Percentiles rank a stretch among this genome's conserved stretches.
Evolutionary conservation across 768 basidiomycete species (phyloP).

Genomic region (Cyathus striatus): DNA sequence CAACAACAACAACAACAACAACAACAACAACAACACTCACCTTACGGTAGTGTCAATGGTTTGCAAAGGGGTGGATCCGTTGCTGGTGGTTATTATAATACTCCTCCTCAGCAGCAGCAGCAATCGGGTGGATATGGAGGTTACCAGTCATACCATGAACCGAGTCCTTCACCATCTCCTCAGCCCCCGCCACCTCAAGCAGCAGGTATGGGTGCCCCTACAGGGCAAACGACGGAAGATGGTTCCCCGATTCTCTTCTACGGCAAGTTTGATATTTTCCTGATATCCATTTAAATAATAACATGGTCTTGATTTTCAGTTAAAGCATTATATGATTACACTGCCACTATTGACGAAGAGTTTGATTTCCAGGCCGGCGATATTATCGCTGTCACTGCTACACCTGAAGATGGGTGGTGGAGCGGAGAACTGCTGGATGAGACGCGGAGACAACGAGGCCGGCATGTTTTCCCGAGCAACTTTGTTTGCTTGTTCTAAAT

Average conservation of each 20-base stretch:
- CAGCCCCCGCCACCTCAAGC: conserved; percentile 17
- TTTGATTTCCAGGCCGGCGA: conserved; percentile 95
- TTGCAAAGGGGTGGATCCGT: no score
- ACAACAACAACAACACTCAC: conserved; percentile 25
- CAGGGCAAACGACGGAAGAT: conserved; percentile 76
- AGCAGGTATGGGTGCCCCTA: conserved; percentile 31
- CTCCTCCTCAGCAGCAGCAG: no score
- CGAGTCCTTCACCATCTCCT: conserved; percentile 41
- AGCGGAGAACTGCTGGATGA: conserved; percentile 84
- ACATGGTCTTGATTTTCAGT: conserved; percentile 38
- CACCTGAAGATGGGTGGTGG: conserved; percentile 99
- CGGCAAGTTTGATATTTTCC: conserved; percentile 45
- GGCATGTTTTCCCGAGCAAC: conserved; percentile 85
- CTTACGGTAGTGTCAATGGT: no score
- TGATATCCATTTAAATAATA: conserved; percentile 1
- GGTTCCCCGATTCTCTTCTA: conserved; percentile 85
- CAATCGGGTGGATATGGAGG: no score
- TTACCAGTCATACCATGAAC: conserved; percentile 30
- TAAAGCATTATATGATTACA: conserved; percentile 86
- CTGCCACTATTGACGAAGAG: conserved; percentile 83
- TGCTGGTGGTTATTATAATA: no score
- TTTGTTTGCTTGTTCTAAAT: conserved; percentile 76
- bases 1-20: conserved; percentile 14
- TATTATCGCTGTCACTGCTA: conserved; percentile 91
- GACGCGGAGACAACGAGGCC: conserved; percentile 59